phyloP scores from a whole-genome alignment of 805 yeast species.

The Lipomyces orientalis region DNA sequence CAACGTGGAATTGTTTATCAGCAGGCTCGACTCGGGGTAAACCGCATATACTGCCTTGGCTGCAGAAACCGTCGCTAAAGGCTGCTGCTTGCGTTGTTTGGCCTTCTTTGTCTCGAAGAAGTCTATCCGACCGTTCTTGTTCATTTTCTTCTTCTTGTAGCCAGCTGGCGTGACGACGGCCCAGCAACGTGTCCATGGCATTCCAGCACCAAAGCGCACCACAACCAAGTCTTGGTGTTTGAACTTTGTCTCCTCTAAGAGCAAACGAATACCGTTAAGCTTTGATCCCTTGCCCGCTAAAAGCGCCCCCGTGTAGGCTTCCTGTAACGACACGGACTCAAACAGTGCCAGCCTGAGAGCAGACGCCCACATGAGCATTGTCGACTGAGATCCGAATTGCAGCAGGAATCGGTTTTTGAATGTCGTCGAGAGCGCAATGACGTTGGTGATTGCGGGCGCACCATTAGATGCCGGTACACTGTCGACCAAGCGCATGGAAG shows the following conservation, averaged over 20 bases:
- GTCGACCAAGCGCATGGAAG: conserved; percentile 62
- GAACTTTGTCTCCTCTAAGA: conserved; percentile 83
- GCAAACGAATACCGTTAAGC: conserved; percentile 82
- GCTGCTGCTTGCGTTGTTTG: conserved; percentile 61
- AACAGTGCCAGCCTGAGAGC: conserved; percentile 80
- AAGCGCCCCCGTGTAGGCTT: conserved; percentile 95
- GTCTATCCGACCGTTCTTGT: conserved; percentile 66
- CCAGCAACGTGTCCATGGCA: conserved; percentile 96
- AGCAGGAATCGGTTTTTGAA: conserved; percentile 84
- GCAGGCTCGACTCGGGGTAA: conserved; percentile 83
- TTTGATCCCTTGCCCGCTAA: conserved; percentile 89
- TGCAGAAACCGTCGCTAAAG: conserved; percentile 77
- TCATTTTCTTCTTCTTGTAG: conserved; percentile 52
- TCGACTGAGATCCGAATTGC: conserved; percentile 71
- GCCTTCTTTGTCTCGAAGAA: conserved; percentile 84
- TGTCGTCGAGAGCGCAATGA: conserved; percentile 89
- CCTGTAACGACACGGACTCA: conserved; percentile 85
- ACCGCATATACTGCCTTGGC: conserved; percentile 83
- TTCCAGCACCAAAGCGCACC: conserved; percentile 93
- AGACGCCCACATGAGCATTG: conserved; percentile 76
- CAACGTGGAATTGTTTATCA: conserved; percentile 87
- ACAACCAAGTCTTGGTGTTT: conserved; percentile 93
- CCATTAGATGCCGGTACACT: conserved; percentile 40
- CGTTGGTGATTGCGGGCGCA: conserved; percentile 29
- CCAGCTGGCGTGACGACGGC: conserved; percentile 74